Percentiles rank a stretch among this genome's conserved stretches.
Evolutionary conservation across 1,284 basidiomycete genomes (phyloP).

Genomic region (Heterobasidion occidentale): DNA sequence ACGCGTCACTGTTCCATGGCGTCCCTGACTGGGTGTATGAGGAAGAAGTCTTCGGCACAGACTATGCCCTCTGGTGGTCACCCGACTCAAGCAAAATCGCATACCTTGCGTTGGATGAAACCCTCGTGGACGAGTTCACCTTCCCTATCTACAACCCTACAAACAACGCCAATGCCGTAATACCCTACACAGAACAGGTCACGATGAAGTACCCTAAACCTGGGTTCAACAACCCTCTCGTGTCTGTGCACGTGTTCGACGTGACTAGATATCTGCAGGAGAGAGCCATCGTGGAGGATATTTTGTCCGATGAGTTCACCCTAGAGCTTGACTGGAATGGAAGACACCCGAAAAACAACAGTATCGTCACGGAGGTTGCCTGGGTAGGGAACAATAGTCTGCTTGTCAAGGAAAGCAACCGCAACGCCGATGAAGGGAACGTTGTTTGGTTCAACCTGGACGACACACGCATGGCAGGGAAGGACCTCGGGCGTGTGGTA

Average conservation of each 20-base stretch:
- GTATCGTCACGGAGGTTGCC: conserved; percentile 75
- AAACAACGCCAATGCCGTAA: conserved; percentile 52
- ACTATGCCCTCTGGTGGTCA: conserved; percentile 87
- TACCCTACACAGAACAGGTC: conserved; percentile 74
- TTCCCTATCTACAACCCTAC: conserved; percentile 91
- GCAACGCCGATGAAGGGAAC: conserved; percentile 72
- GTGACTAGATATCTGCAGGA: conserved; percentile 41
- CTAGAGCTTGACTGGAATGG: conserved; percentile 61
- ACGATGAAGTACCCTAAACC: conserved; percentile 90
- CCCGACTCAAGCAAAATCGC: conserved; percentile 78
- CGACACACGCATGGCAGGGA: conserved; percentile 17
- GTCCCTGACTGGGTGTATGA: conserved; percentile 98
- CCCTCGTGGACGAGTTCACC: conserved; percentile 75
- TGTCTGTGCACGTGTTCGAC: conserved; percentile 80
- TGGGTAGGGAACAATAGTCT: conserved; percentile 81
- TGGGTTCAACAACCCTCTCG: conserved; percentile 85
- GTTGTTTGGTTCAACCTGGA: conserved; percentile 70
- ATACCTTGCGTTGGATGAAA: conserved; percentile 86
- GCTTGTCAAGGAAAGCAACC: conserved; percentile 81
- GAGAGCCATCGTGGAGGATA: conserved; percentile 23
- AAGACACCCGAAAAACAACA: conserved; percentile 51
- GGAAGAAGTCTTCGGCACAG: conserved; percentile 77
- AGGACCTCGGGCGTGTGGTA: conserved; percentile 49
- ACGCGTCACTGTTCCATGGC: conserved; percentile 83
- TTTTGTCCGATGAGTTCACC: conserved; percentile 37